Base-by-base conservation (phyloP, 345 rosid genomes). In the Camelina sativa region DNA sequence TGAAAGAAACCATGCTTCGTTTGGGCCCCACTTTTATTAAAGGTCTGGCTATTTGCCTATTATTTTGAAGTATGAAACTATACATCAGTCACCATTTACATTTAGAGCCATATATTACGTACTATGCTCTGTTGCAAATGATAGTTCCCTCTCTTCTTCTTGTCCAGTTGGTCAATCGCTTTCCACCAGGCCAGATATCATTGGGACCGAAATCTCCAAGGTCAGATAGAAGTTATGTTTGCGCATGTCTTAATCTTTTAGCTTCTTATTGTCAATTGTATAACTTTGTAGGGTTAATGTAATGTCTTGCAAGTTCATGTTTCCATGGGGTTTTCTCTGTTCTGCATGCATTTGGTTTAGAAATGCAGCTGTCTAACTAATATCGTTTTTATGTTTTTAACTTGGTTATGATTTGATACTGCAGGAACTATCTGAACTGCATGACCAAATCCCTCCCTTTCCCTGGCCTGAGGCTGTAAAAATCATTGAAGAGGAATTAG, bases 91-190 rank as follows among this genome's bases (percentile, higher is more conserved):
- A 71, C 54, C 22, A 43, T 55, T 77, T 69, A 67, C 72, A 63
- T 69, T 72, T 59, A 25, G 22, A 73, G 62, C 62, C 77, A 80
- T 78, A 63, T 69, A 65, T 76, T 75, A 52, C 76, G 62, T 34
- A 68, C 69, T 77, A 80, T 72, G 64, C 80, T 76, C 68, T 80
- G 46, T 77, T 80, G 76, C 51, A 16, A 71, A 71, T 77, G 48
- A 71, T 51, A 37, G 15, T 65, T 65, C 32, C 56, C 37, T 53
- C 84, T 84, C 85, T 83, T 83, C 82, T 85, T 72, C 77, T 85
- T 73, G 74, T 87, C 86, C 96, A 93, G 97, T 91, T 86, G 97
- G 97, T 54, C 98, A 93, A 83, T 91, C 98, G n/a, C 90, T 93
- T 73, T 88, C 98, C 75, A 93, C 98, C 1, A 86, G 98, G 80